Conservation (phyloP, 2,329 filamentous ascomycete genomes). For the Sordariomycetes sp. region DNA sequence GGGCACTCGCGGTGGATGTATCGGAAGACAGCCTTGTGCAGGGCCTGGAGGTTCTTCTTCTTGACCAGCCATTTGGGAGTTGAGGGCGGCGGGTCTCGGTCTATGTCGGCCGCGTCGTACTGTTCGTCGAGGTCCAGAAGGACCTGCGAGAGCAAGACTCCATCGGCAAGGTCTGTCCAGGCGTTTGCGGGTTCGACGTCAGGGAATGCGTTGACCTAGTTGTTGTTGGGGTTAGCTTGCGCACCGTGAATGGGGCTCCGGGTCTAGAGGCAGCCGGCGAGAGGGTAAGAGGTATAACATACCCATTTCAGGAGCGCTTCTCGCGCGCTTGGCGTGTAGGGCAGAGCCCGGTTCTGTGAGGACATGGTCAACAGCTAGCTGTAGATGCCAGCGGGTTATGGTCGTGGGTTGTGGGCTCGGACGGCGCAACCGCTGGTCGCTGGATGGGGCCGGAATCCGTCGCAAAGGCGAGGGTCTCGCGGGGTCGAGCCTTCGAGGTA, state of each 20-base stretch:
- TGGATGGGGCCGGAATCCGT: background rate
- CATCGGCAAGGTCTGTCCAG: conserved; percentile 42
- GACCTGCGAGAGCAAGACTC: conserved; percentile 41
- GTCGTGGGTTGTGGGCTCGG: background rate
- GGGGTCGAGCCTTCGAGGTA: background rate
- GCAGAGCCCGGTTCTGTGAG: conserved; percentile 17
- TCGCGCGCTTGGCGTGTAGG: conserved; percentile 33
- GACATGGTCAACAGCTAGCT: background rate
- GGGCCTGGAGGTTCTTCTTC: conserved; percentile 40
- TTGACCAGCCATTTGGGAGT: conserved; percentile 33
- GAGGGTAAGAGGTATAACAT: conserved; percentile 10
- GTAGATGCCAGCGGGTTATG: background rate
- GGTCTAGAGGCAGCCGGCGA: background rate
- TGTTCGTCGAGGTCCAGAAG: conserved; percentile 46
- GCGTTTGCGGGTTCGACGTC: conserved; percentile 34
- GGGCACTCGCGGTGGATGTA: conserved; percentile 44
- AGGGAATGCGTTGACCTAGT: conserved; percentile 27
- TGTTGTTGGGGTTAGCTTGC: background rate
- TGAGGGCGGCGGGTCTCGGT: conserved; percentile 25
- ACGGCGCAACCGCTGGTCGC: background rate
- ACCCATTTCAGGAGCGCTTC: conserved; percentile 47
- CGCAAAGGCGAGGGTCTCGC: background rate
- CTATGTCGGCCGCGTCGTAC: conserved; percentile 44
- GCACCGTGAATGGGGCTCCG: background rate
- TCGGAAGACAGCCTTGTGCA: conserved; percentile 42